Percentiles rank a stretch among this genome's conserved stretches.
phyloP scores from a whole-genome alignment of 768 basidiomycete species.

The Strobilomyces dryophilus region DNA sequence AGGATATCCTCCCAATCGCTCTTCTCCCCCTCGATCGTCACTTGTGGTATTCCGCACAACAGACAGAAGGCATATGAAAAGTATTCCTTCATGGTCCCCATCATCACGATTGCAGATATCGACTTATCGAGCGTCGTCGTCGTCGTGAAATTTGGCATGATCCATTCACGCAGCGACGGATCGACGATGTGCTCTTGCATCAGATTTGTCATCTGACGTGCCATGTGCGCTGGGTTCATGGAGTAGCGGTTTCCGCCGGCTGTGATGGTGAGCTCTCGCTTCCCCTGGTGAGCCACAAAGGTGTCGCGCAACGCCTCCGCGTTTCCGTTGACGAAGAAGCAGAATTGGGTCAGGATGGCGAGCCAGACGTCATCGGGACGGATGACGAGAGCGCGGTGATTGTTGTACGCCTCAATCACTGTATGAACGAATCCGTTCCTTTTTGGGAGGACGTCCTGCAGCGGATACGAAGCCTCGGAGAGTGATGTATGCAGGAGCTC shows the following conservation, averaged over 20 bases:
- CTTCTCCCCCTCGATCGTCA: no score
- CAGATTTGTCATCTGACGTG: slow-evolving; percentile 1
- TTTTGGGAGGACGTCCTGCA: no score
- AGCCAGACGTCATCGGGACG: slow-evolving; percentile 32
- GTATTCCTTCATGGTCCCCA: slow-evolving; percentile 22
- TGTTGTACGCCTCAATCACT: no score
- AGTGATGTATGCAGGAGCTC: no score
- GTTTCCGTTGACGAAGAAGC: slow-evolving; percentile 33
- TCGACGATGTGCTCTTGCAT: slow-evolving; percentile 8
- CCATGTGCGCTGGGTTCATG: slow-evolving; percentile 29
- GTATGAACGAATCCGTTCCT: no score
- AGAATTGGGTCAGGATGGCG: slow-evolving; percentile 29
- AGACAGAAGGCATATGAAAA: slow-evolving; percentile 32
- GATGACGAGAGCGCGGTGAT: no score
- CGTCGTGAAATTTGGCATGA: no score
- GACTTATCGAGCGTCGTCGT: no score
- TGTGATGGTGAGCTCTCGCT: slow-evolving; percentile 12
- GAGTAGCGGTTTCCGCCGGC: not conserved
- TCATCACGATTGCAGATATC: no score
- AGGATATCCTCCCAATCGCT: no score
- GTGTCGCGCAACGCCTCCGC: slow-evolving; percentile 24
- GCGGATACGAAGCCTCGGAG: no score
- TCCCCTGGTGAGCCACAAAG: slow-evolving; percentile 19
- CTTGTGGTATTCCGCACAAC: no score
- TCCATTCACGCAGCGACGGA: slow-evolving; percentile 20